Evolutionary conservation across 2,329 filamentous ascomycete species (phyloP).

Genomic region (Colletotrichum sp.): DNA sequence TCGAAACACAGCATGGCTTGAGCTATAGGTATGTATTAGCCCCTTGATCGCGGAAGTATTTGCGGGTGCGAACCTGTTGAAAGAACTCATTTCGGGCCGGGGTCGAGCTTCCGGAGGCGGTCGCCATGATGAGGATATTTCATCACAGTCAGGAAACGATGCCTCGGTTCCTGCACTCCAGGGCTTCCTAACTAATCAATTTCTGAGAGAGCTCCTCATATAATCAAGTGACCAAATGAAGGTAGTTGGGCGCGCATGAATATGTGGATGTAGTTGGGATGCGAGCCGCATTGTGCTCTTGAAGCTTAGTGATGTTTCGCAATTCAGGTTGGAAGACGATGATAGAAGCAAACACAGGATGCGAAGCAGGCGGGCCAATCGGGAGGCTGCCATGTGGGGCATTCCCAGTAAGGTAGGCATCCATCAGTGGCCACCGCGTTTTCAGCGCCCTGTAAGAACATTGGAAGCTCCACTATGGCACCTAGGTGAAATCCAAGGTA

Average conservation of each 20-base stretch:
- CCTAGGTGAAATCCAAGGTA: too few species aligned
- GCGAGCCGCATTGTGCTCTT: neutral
- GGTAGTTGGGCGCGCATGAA: neutral
- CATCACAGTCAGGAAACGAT: neutral
- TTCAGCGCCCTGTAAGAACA: neutral
- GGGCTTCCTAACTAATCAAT: neutral
- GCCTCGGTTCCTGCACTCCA: neutral
- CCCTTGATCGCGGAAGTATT: neutral
- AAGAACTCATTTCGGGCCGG: conserved; percentile 39
- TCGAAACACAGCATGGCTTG: conserved; percentile 65
- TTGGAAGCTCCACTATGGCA: neutral
- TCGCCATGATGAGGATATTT: conserved; percentile 10
- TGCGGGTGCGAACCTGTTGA: conserved; percentile 31
- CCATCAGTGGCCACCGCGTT: neutral
- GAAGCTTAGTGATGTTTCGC: neutral
- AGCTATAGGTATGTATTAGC: conserved; percentile 48
- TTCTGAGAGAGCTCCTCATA: neutral
- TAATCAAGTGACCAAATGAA: neutral
- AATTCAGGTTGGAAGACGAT: neutral
- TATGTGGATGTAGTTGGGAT: neutral
- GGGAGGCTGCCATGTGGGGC: neutral
- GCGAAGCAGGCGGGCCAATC: neutral
- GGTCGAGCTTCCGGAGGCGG: neutral
- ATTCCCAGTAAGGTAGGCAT: neutral
- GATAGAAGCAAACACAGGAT: neutral